Evolutionary conservation across 1,284 basidiomycete genomes (phyloP).

Genomic region (Puccinia polysora): DNA sequence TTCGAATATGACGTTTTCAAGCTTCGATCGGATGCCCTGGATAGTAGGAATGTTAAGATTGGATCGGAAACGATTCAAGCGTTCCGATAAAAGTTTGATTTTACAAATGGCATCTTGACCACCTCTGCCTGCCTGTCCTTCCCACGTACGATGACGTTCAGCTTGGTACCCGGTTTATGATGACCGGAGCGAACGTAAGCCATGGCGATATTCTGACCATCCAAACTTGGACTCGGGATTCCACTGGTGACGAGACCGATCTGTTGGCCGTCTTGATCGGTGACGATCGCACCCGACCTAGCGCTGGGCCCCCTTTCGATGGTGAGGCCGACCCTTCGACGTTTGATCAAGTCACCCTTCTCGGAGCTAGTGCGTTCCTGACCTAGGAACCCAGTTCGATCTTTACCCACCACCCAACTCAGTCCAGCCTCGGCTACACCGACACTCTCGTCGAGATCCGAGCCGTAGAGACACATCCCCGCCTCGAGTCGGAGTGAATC

Average conservation of each 20-base stretch:
- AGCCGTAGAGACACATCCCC: constrained; percentile 96
- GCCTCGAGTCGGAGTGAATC: constrained; percentile 92
- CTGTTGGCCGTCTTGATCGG: constrained; percentile 1
- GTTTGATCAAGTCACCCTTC: constrained; percentile 66
- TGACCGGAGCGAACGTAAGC: constrained; percentile 72
- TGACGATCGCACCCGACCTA: constrained; percentile 56
- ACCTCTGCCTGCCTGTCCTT: constrained; percentile 67
- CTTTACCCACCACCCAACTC: constrained; percentile 81
- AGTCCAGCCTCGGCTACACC: constrained; percentile 82
- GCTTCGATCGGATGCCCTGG: too few relatives aligned
- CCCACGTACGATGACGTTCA: constrained; percentile 71
- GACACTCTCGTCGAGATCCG: constrained; percentile 82
- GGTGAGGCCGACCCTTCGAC: constrained; percentile 75
- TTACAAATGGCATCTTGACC: constrained; percentile 71
- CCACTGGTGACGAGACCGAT: constrained; percentile 79
- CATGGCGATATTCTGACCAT: constrained; percentile 89
- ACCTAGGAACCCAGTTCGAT: constrained; percentile 70
- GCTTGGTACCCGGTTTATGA: constrained; percentile 84
- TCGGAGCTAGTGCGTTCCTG: constrained; percentile 73
- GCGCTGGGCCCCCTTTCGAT: constrained; percentile 77
- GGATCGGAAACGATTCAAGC: too few relatives aligned
- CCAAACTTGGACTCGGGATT: constrained; percentile 83
- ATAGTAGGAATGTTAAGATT: too few relatives aligned
- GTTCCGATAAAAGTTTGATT: constrained; percentile 64
- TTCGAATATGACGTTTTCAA: too few relatives aligned